These are phyloP conservation scores for Mantamonas sphyraenae DNA, from an alignment of 78 protist genomes.

Conservation along the genomic window DNA sequence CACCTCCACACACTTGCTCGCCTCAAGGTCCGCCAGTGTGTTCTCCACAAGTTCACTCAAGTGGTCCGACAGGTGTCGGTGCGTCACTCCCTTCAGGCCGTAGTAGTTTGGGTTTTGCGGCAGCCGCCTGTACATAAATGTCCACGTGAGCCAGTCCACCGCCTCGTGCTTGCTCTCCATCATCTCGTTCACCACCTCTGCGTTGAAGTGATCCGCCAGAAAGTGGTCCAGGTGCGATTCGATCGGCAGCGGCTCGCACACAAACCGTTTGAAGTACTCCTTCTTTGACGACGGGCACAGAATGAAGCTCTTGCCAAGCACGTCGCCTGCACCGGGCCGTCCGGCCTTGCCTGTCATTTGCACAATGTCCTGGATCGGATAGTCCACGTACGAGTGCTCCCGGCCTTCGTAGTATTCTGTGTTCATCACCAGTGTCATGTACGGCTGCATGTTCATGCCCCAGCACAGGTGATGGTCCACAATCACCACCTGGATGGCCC, in stretches of 20 bases:
- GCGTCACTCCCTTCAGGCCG: slow-evolving; percentile 54
- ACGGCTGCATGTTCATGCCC: slow-evolving; percentile 37
- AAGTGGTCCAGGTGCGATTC: slow-evolving; percentile 84
- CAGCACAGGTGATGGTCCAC: slow-evolving; percentile 29
- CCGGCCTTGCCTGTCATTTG: slow-evolving; percentile 94
- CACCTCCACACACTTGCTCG: slow-evolving; percentile 44
- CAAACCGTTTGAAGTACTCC: slow-evolving; percentile 75
- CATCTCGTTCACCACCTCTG: slow-evolving; percentile 60
- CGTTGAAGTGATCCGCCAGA: slow-evolving; percentile 80
- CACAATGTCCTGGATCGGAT: slow-evolving; percentile 80
- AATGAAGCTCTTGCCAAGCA: slow-evolving; percentile 47
- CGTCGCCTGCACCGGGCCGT: slow-evolving; percentile 43
- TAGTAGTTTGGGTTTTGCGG: slow-evolving; percentile 92
- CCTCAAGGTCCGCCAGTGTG: slow-evolving; percentile 31
- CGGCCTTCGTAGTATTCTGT: slow-evolving; percentile 65
- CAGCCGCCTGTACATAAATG: slow-evolving; percentile 84
- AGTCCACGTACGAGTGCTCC: slow-evolving; percentile 70
- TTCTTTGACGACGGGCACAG: slow-evolving; percentile 73
- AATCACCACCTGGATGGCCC: slow-evolving; percentile 59
- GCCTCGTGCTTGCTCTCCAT: slow-evolving; percentile 81
- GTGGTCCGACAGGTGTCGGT: slow-evolving; percentile 80
- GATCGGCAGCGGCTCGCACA: slow-evolving; percentile 93
- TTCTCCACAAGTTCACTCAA: slow-evolving; percentile 89
- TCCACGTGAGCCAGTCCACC: slow-evolving; percentile 92
- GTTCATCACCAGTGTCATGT: slow-evolving; percentile 53